Evolutionary conservation across 805 yeast genomes (phyloP).

Genomic region (Metschnikowia rubicola): DNA sequence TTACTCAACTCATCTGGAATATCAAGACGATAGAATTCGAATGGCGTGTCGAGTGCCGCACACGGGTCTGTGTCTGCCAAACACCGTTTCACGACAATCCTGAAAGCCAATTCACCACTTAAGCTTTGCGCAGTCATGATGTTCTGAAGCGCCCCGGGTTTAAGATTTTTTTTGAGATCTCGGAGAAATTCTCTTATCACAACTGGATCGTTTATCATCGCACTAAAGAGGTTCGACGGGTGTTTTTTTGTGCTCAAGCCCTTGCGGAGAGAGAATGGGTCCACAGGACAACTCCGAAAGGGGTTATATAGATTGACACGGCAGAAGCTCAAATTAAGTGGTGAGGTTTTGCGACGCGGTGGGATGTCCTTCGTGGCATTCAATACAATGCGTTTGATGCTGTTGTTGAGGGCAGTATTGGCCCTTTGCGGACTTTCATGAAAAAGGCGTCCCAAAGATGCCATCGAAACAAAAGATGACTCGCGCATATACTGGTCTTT

Average conservation of each 20-base stretch:
- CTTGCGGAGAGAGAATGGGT: conserved; percentile 13
- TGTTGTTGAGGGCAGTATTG: background rate
- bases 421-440: background rate
- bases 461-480: background rate
- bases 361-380: conserved; percentile 2
- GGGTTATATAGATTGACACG: conserved; percentile 10
- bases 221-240: conserved; percentile 8
- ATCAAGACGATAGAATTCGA: conserved; percentile 5
- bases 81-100: conserved; percentile 5
- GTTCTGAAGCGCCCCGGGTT: conserved; percentile 5
- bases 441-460: conserved; percentile 3
- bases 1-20: background rate
- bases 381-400: conserved; percentile 1
- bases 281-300: conserved; percentile 7
- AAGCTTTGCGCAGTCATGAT: conserved; percentile 10
- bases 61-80: conserved; percentile 3
- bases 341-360: background rate
- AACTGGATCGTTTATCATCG: conserved; percentile 8
- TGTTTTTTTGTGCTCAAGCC: conserved; percentile 10
- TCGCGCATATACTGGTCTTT: conserved; percentile 4
- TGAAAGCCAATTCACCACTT: conserved; percentile 10
- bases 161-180: background rate
- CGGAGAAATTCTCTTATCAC: conserved; percentile 7
- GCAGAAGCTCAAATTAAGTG: conserved; percentile 2
- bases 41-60: conserved; percentile 8